Evolutionary conservation across 805 yeast genomes (phyloP), one percentile per base, ranked within the genome.

Genomic region (Lipomyces orientalis): DNA sequence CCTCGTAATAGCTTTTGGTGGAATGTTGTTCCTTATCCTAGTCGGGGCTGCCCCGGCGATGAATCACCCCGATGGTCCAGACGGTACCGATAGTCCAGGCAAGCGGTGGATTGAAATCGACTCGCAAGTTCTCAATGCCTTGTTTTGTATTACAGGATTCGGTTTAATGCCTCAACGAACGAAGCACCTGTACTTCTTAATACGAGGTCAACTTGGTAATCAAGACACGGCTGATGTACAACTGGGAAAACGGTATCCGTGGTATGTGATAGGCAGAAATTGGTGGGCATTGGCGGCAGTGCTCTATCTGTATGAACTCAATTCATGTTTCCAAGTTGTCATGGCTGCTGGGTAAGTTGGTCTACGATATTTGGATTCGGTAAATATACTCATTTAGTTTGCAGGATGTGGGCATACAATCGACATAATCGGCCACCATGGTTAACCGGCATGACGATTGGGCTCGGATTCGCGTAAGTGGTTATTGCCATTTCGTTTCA

Each of bases 41-140:
- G 62, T 61, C 33, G 72, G 72, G 2, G 73, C 73, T 10, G 66
- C 73, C 1, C 73, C 73, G 7, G 73, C 71, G 12, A 71, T 71
- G 73, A 57, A 67, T 16, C 52, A 37, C 8, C 68, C 31, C 8
- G 70, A 60, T 31, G 70, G 69, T 29, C 71, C 72, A 12, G 62
- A 61, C 58, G 68, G 66, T 10, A 62, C 65, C 22, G 69, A 65
- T 14, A 65, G 66, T 14, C 66, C 72, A 7, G 66, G 70, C 10
- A 63, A 71, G 55, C 62, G 60, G n/a, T 71, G 73, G 73, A 71
- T 71, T 35, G 73, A 71, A 54, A 69, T 69, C 33, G 71, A 67
- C 43, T 71, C 73, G 33, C 73, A 71, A 56, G 63, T 71, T 12
- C 64, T 71, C 25, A 71, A 71, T 49, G 73, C 68, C 8, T 37